Percentiles rank a stretch among this genome's conserved stretches.
These are phyloP conservation scores for Calonectria naviculata DNA, from an alignment of 2,329 filamentous ascomycete species.

Conservation along the genomic window DNA sequence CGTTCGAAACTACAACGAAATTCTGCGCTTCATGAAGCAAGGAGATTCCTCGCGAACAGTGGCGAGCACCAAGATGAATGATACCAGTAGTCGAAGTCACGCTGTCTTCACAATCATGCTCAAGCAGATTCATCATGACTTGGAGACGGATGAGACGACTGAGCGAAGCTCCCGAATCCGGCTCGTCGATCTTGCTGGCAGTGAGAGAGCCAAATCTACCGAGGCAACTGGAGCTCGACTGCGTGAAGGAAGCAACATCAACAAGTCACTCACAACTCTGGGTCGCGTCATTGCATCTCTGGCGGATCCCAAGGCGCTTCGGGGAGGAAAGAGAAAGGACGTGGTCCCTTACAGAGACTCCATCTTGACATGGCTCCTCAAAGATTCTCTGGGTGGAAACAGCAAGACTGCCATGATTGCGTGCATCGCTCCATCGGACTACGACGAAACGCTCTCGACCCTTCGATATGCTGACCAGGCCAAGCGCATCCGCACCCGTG, in stretches of 20 bases:
- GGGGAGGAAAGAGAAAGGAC: slow-evolving; percentile 67
- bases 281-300: slow-evolving; percentile 96
- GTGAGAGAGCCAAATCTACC: slow-evolving; percentile 93
- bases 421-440: slow-evolving; percentile 94
- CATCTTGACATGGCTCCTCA: slow-evolving; percentile 85
- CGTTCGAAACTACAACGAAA: slow-evolving; percentile 87
- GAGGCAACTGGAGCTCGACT: slow-evolving; percentile 93
- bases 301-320: slow-evolving; percentile 72
- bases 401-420: slow-evolving; percentile 99
- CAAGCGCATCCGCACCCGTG: slow-evolving; percentile 94
- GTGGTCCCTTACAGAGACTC: slow-evolving; percentile 95
- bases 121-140: slow-evolving; percentile 97
- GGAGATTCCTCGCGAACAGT: slow-evolving; percentile 90
- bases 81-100: slow-evolving; percentile 95
- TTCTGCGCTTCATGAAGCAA: slow-evolving; percentile 89
- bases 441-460: slow-evolving; percentile 96
- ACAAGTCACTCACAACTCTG: slow-evolving; percentile 96
- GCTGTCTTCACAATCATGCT: slow-evolving; percentile 98
- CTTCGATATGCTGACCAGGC: slow-evolving; percentile 97
- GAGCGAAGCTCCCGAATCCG: slow-evolving; percentile 94
- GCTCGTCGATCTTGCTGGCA: slow-evolving; percentile 93
- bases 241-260: slow-evolving; percentile 97
- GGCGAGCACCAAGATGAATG: slow-evolving; percentile 99
- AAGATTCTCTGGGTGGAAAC: slow-evolving; percentile 96
- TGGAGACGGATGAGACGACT: slow-evolving; percentile 97